Evolutionary conservation across 306 rosid species (phyloP), one percentile per base, ranked within the genome.

Genomic region (Glycyrrhiza uralensis): DNA sequence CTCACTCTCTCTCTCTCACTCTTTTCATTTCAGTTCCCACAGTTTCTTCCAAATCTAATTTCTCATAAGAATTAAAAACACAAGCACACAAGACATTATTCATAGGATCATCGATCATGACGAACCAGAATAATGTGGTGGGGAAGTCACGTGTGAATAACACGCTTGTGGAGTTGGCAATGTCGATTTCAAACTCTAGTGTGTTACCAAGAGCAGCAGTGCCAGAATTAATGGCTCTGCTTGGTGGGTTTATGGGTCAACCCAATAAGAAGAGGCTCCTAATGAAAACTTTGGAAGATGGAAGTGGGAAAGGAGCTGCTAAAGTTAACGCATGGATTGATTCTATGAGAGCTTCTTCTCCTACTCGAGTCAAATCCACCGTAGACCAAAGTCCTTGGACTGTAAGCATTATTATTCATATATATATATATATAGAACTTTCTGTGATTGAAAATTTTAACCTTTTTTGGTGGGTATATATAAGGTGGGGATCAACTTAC

Each of bases 331-430:
- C 96, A 4, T 91, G 89, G 92, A 67, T 94, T 35, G 98, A 89
- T 62, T 87, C 90, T 30, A 80, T 94, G 91, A 85, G 97, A 85
- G 94, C 94, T 73, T 94, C 97, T 17, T 94, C 98, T 38, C 98
- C 98, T 1, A 59, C 89, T 0, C 78, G 93, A 15, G 11, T 22
- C 60, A 85, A 66, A 83, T 58, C 89, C 1, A 78, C 15, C 76
- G 29, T n/a, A 3, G 80, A 80, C 38, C 57, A 70, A 12, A 74
- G 5, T 72, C 72, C 86, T 56, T 89, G 94, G 96, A 87, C 23
- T 0, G 98, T 93, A 68, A 85, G 95, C 58, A 19, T 61, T 35
- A 10, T 41, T 41, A 12, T 26, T 67, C 13, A 20, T 0, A 20
- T 1, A 7, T n/a, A n/a, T n/a, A n/a, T n/a, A n/a, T n/a, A n/a